phyloP scores from a whole-genome alignment of 2,329 filamentous ascomycete species.

The Ambrosiella cleistominuta region DNA sequence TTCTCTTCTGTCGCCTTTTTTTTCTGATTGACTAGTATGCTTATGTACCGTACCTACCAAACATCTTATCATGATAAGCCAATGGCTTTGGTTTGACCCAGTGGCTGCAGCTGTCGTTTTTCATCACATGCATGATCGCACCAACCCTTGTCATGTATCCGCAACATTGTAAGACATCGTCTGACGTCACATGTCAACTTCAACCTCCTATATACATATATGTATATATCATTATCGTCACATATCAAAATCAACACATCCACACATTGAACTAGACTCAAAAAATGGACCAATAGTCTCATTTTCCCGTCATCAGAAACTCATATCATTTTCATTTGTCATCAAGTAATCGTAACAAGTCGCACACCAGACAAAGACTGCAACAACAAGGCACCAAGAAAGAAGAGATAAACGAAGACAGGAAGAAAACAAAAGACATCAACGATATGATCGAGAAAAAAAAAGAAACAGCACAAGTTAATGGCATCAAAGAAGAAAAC shows the following conservation, averaged over 20 bases:
- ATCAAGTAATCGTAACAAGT: not conserved
- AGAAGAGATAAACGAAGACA: not conserved
- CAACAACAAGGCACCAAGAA: not conserved
- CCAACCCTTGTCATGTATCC: not conserved
- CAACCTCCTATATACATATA: not conserved
- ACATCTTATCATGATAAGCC: too few relatives aligned
- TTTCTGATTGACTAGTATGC: too few relatives aligned
- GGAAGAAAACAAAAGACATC: not conserved
- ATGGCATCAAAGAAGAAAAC: constrained; percentile 8
- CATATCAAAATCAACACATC: not conserved
- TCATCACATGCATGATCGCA: not conserved
- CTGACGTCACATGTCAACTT: not conserved
- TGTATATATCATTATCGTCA: not conserved
- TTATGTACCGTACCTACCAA: too few relatives aligned
- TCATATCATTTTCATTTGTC: not conserved
- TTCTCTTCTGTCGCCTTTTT: too few relatives aligned
- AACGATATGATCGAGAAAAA: not conserved
- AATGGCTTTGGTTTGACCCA: too few relatives aligned
- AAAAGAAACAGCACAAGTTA: not conserved
- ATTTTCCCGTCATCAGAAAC: not conserved
- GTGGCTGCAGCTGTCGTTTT: not conserved
- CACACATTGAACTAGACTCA: not conserved
- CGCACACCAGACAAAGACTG: not conserved
- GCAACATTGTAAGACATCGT: not conserved
- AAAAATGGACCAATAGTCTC: not conserved